These are phyloP conservation scores for Trichophyton rubrum DNA, from an alignment of 2,329 filamentous ascomycete genomes.

Conservation along the genomic window DNA sequence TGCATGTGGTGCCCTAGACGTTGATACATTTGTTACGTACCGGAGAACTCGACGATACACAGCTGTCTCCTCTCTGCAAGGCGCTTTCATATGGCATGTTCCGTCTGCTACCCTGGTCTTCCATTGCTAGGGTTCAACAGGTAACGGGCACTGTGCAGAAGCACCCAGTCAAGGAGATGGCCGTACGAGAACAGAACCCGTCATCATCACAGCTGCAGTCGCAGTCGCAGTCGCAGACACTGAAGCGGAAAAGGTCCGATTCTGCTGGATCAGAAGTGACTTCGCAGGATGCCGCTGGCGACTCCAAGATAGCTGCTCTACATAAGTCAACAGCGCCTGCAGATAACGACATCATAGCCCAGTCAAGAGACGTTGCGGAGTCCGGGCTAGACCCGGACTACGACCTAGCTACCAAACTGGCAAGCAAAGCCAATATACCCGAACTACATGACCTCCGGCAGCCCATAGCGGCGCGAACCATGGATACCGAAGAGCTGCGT, in stretches of 20 bases:
- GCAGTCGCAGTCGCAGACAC: constrained; percentile 25
- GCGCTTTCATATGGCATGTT: constrained; percentile 37
- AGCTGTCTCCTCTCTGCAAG: background rate
- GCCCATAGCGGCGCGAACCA: constrained; percentile 3
- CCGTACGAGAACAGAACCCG: constrained; percentile 22
- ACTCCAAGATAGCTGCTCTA: background rate
- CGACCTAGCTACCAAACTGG: background rate
- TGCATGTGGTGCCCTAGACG: background rate
- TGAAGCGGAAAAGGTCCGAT: constrained; percentile 48
- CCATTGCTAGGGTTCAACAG: constrained; percentile 35
- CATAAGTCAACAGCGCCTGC: background rate
- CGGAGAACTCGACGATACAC: background rate
- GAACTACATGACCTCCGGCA: background rate
- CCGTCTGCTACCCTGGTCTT: constrained; percentile 36
- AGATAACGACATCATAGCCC: background rate
- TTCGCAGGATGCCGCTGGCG: background rate
- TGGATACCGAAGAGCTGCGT: constrained; percentile 41
- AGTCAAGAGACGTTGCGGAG: background rate
- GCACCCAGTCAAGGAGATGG: constrained; percentile 27
- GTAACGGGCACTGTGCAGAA: constrained; percentile 27
- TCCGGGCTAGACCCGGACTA: background rate
- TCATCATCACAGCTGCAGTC: constrained; percentile 12
- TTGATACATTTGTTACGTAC: background rate
- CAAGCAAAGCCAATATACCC: background rate
- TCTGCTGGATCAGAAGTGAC: constrained; percentile 30